Percentiles rank a stretch among this genome's conserved stretches.
These are phyloP conservation scores for Parathielavia appendiculata DNA, from an alignment of 495 filamentous ascomycete genomes.

Conservation along the genomic window DNA sequence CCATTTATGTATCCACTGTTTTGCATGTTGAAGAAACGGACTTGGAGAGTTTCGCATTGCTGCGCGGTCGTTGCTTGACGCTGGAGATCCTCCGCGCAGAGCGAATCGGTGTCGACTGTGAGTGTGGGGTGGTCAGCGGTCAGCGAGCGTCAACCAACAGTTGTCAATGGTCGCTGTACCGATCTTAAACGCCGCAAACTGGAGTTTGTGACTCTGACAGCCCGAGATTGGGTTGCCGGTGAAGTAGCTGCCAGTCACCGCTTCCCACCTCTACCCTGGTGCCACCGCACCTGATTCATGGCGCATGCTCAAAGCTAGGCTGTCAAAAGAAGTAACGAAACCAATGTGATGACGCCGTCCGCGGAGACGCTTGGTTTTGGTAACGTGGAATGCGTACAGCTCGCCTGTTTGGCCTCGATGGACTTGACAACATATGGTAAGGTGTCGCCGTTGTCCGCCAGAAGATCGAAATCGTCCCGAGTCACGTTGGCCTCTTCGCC, in stretches of 20 bases:
- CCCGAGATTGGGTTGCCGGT: neutral
- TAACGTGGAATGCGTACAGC: neutral
- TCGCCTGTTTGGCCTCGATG: conserved; percentile 19
- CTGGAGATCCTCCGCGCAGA: neutral
- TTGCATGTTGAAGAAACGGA: neutral
- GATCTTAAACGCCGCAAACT: neutral
- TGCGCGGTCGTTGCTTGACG: neutral
- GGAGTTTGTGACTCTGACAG: neutral
- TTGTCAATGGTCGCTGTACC: neutral
- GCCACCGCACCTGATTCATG: too few relatives aligned
- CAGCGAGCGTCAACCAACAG: too few relatives aligned
- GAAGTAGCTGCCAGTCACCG: neutral
- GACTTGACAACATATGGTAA: conserved; percentile 15
- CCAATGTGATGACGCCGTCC: neutral
- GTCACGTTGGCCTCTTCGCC: too few relatives aligned
- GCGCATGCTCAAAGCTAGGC: too few relatives aligned
- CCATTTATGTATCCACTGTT: neutral
- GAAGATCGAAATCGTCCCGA: neutral
- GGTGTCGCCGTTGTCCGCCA: neutral
- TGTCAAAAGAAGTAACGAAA: neutral
- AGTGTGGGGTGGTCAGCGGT: too few relatives aligned
- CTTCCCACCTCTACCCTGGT: neutral
- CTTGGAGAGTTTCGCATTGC: neutral
- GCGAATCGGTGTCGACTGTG: too few relatives aligned
- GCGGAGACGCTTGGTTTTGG: neutral